phyloP scores from a whole-genome alignment of 2,329 filamentous ascomycete genomes.

The Monosporascus sp. region DNA sequence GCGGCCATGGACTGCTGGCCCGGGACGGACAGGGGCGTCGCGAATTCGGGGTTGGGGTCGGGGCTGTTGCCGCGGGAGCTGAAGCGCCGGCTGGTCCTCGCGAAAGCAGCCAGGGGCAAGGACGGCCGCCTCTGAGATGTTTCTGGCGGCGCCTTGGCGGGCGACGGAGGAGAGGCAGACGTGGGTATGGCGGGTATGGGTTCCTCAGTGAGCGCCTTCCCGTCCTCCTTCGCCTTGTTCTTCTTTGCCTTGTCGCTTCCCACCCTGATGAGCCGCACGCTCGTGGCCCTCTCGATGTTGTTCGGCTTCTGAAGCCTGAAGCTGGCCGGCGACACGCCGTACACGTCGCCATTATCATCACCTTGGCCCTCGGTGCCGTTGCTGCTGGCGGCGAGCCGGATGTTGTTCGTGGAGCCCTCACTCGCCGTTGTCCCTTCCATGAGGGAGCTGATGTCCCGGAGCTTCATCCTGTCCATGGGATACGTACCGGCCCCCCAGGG shows the following conservation, averaged over 20 bases:
- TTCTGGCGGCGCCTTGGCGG: too few relatives aligned
- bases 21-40: neutral
- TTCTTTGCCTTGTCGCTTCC: constrained; percentile 17
- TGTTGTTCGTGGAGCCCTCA: constrained; percentile 8
- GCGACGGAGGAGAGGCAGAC: too few relatives aligned
- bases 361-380: neutral
- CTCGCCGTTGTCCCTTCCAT: constrained; percentile 15
- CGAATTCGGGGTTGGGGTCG: neutral
- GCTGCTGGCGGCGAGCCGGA: constrained; percentile 19
- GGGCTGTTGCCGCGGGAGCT: too few relatives aligned
- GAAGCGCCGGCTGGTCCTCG: too few relatives aligned
- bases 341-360: constrained; percentile 8
- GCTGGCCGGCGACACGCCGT: constrained; percentile 11
- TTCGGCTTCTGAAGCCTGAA: constrained; percentile 24
- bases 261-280: constrained; percentile 25
- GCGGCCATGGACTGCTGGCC: neutral
- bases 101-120: too few relatives aligned
- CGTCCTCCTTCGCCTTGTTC: constrained; percentile 9
- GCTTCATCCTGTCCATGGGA: constrained; percentile 23
- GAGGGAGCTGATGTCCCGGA: constrained; percentile 19
- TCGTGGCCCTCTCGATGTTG: constrained; percentile 20
- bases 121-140: too few relatives aligned
- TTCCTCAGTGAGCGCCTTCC: constrained; percentile 4
- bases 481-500: constrained; percentile 18
- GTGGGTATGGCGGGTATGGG: neutral